phyloP scores from a whole-genome alignment of 108 stramenopile species.

The Schizochytrium sp. region DNA sequence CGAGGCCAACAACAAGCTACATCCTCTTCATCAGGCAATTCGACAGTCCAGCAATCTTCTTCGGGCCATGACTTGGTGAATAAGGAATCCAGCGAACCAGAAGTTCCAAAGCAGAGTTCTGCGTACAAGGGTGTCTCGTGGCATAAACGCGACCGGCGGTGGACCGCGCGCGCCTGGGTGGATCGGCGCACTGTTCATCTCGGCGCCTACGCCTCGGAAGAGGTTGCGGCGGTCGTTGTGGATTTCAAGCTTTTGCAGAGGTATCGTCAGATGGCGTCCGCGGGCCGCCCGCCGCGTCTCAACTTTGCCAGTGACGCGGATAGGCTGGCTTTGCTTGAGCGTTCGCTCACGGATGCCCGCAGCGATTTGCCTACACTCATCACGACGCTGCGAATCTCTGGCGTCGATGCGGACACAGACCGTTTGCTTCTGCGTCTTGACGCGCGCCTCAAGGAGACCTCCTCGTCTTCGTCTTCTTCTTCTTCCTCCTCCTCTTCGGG shows the following conservation, averaged over 20 bases:
- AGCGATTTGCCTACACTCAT: neutral
- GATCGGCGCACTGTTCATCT: neutral
- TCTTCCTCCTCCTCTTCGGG: too few relatives aligned
- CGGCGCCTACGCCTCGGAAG: neutral
- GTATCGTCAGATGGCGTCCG: neutral
- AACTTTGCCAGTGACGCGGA: neutral
- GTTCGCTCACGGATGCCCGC: neutral
- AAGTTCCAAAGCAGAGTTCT: neutral
- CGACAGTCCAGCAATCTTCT: too few relatives aligned
- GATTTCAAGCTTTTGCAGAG: neutral
- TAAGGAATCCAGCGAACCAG: too few relatives aligned
- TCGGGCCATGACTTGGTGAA: too few relatives aligned
- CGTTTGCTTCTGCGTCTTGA: neutral
- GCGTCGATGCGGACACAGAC: neutral
- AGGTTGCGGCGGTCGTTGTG: neutral
- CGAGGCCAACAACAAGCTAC: too few relatives aligned
- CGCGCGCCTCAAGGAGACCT: neutral
- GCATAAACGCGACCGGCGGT: conserved; percentile 8
- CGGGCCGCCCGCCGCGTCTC: neutral
- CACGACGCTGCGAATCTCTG: neutral
- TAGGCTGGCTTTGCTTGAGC: neutral
- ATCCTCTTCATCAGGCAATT: too few relatives aligned
- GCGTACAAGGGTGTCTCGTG: neutral
- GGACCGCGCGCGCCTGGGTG: neutral
- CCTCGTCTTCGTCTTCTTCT: neutral